These are phyloP conservation scores for Herpomyces periplanetae DNA, from an alignment of 2,329 filamentous ascomycete species.

Conservation along the genomic window DNA sequence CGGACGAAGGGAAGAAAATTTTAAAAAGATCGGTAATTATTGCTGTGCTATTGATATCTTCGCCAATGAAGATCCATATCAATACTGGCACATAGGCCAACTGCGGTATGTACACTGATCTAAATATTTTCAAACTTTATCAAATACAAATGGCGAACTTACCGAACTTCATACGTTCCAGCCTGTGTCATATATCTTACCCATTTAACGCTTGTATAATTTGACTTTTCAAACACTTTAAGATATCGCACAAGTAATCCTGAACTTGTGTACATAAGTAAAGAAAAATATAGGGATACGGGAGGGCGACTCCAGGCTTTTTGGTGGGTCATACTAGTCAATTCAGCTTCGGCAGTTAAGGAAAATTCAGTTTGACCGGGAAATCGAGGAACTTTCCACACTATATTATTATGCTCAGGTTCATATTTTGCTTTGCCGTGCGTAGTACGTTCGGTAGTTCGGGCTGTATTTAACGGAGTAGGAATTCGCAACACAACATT, in stretches of 20 bases:
- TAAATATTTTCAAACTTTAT: too few species aligned
- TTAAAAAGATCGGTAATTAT: too few species aligned
- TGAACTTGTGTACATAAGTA: conserved; percentile 93
- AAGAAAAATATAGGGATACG: conserved; percentile 53
- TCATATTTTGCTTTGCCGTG: conserved; percentile 97
- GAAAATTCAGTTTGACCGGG: conserved; percentile 92
- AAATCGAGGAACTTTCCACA: conserved; percentile 97
- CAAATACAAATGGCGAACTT: too few species aligned
- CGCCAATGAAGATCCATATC: too few species aligned
- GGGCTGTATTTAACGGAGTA: conserved; percentile 77
- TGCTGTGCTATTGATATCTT: too few species aligned
- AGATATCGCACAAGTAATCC: conserved; percentile 68
- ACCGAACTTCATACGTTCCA: conserved; percentile 89
- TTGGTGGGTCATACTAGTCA: conserved; percentile 92
- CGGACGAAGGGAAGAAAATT: too few species aligned
- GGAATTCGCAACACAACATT: conserved; percentile 83
- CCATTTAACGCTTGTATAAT: conserved; percentile 97
- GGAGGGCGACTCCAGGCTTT: conserved; percentile 86
- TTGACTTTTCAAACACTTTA: conserved; percentile 97
- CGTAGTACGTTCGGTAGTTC: conserved; percentile 60
- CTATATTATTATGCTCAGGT: conserved; percentile 82
- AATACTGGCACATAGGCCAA: too few species aligned
- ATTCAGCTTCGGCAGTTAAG: conserved; percentile 55
- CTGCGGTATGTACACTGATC: too few species aligned
- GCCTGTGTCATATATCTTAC: conserved; percentile 94